A percentile compares a stretch with the other conserved stretches of the same genome.
phyloP scores from a whole-genome alignment of 129 eudicot genomes.

The Dittrichia graveolens region DNA sequence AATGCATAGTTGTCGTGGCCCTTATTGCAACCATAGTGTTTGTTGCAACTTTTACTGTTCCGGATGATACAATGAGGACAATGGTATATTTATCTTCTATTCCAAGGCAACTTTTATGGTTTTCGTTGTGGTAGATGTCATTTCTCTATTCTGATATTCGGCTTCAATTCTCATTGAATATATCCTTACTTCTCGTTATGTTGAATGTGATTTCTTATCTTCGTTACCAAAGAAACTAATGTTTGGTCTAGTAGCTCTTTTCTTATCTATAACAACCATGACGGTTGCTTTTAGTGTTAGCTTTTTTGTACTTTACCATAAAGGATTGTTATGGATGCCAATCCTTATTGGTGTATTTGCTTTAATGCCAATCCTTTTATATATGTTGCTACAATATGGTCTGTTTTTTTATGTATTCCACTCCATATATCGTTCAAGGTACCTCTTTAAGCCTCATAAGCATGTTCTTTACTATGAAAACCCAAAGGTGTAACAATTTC shows the following conservation, averaged over 20 bases:
- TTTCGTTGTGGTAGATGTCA: slow-evolving; percentile 26
- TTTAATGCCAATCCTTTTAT: background rate
- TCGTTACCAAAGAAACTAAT: slow-evolving; percentile 16
- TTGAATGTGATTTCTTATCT: slow-evolving; percentile 27
- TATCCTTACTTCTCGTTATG: slow-evolving; percentile 23
- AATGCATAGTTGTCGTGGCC: background rate
- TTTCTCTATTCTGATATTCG: slow-evolving; percentile 8
- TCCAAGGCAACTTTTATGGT: background rate
- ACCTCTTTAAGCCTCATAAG: background rate
- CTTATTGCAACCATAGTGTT: slow-evolving; percentile 10
- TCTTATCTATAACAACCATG: slow-evolving; percentile 11
- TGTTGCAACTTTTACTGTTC: slow-evolving; percentile 7
- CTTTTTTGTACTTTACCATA: slow-evolving; percentile 27
- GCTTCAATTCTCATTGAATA: slow-evolving; percentile 8
- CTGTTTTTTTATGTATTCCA: slow-evolving; percentile 4
- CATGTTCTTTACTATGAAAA: slow-evolving; percentile 10
- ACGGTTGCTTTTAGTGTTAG: slow-evolving; percentile 19
- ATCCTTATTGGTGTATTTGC: background rate
- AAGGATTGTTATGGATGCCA: slow-evolving; percentile 15
- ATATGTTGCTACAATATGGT: background rate
- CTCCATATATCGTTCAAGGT: background rate
- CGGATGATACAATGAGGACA: background rate
- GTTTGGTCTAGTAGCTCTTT: slow-evolving; percentile 14
- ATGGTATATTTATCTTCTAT: background rate
- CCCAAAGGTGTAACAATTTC: background rate